A percentile compares a stretch with the other conserved stretches of the same genome.
Conservation (phyloP, 1,284 basidiomycete species). For the Rhizopogon hawkerae region DNA sequence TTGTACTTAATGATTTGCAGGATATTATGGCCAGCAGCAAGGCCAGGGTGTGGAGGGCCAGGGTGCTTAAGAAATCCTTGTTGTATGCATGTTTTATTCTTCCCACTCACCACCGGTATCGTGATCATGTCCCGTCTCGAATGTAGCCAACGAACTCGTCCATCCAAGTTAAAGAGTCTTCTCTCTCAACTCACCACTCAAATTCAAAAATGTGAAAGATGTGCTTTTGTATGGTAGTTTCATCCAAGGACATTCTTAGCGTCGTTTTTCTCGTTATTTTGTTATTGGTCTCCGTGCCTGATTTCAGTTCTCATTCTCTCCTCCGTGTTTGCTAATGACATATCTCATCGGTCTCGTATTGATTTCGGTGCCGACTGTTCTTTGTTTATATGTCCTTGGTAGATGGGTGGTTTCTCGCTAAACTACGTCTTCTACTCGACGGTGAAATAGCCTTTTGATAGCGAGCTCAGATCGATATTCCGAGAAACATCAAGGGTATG, state of each 20-base stretch:
- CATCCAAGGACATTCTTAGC: conserved; percentile 19
- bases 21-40: conserved; percentile 70
- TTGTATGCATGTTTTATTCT: conserved; percentile 24
- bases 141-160: conserved; percentile 26
- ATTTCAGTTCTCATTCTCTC: conserved; percentile 16
- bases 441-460: conserved; percentile 18
- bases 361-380: conserved; percentile 8
- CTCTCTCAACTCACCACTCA: conserved; percentile 16
- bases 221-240: conserved; percentile 29
- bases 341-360: conserved; percentile 12
- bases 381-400: conserved; percentile 23
- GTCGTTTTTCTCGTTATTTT: conserved; percentile 10
- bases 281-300: conserved; percentile 12
- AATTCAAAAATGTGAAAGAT: conserved; percentile 22
- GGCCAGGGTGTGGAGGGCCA: conserved; percentile 55
- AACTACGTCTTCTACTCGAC: conserved; percentile 6
- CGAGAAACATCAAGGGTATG: conserved; percentile 15
- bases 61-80: conserved; percentile 39
- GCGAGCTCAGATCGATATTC: not conserved
- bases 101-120: conserved; percentile 16
- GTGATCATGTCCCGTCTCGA: conserved; percentile 17
- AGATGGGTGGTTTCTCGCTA: conserved; percentile 24
- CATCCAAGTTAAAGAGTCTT: conserved; percentile 17
- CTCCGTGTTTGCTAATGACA: conserved; percentile 13
- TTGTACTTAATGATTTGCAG: conserved; percentile 29